These are phyloP conservation scores for Wickerhamiella lipophila DNA, from an alignment of 805 yeast genomes.

Conservation along the genomic window DNA sequence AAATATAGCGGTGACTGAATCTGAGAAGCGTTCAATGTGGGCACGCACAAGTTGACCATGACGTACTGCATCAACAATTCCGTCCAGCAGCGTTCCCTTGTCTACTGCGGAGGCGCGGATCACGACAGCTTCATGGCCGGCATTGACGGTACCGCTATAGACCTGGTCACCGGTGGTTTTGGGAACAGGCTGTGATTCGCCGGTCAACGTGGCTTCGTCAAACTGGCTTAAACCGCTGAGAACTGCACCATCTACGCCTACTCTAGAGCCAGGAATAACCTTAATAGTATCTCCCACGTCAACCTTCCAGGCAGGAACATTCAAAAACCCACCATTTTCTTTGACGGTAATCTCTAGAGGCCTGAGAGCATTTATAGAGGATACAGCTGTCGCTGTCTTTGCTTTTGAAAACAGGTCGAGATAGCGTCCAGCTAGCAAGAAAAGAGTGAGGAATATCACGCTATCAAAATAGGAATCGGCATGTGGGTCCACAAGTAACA, in stretches of 20 bases:
- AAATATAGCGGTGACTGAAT: slow-evolving; percentile 52
- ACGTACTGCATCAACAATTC: slow-evolving; percentile 55
- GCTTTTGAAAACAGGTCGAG: slow-evolving; percentile 55
- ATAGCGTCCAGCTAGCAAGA: slow-evolving; percentile 55
- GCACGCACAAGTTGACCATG: slow-evolving; percentile 63
- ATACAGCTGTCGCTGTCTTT: slow-evolving; percentile 54
- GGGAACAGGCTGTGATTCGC: slow-evolving; percentile 55
- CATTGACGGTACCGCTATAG: slow-evolving; percentile 60
- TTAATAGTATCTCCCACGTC: slow-evolving; percentile 79
- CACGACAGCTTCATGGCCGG: slow-evolving; percentile 40
- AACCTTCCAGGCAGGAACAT: slow-evolving; percentile 31
- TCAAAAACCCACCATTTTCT: slow-evolving; percentile 19
- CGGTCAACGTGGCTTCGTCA: slow-evolving; percentile 85
- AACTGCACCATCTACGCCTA: slow-evolving; percentile 69
- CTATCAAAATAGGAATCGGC: slow-evolving; percentile 62
- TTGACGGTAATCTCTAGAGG: slow-evolving; percentile 35
- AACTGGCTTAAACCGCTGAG: slow-evolving; percentile 63
- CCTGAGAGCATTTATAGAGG: slow-evolving; percentile 40
- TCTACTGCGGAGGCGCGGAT: slow-evolving; percentile 1
- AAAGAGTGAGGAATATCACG: slow-evolving; percentile 62
- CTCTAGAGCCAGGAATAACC: slow-evolving; percentile 30
- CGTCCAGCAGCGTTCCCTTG: slow-evolving; percentile 39
- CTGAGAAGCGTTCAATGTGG: slow-evolving; percentile 62
- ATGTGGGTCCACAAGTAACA: slow-evolving; percentile 37
- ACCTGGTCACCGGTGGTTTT: slow-evolving; percentile 51